A percentile compares a stretch with the other conserved stretches of the same genome.
phyloP scores from a whole-genome alignment of 176 grass and related monocot species.

The Otatea glauca region DNA sequence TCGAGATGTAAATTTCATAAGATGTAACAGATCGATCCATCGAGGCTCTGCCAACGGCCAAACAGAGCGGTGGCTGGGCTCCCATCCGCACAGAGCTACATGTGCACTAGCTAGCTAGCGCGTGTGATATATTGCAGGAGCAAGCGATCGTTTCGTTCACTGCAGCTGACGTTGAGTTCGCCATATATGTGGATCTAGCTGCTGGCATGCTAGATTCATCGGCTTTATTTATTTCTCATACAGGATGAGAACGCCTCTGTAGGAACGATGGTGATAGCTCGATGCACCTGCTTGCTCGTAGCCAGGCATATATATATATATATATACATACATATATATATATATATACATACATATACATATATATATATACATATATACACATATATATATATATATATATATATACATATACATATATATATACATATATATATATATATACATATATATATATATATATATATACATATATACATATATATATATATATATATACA shows the following conservation, averaged over 20 bases:
- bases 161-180: slow-evolving; percentile 22
- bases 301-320: no score
- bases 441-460: no score
- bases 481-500: no score
- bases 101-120: neutral
- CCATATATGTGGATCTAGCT: neutral
- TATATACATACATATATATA: no score
- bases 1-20: neutral
- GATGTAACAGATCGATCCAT: neutral
- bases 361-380: no score
- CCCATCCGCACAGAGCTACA: neutral
- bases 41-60: neutral
- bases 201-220: neutral
- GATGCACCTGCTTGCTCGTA: neutral
- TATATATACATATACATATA: no score
- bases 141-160: neutral
- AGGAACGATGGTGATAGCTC: neutral
- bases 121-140: neutral
- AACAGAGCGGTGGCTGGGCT: neutral
- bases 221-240: neutral
- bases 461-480: no score
- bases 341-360: no score
- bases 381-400: no score
- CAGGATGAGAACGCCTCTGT: neutral
- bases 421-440: no score